phyloP scores from a whole-genome alignment of 257 asterid species.

The Nicotiana sylvestris region DNA sequence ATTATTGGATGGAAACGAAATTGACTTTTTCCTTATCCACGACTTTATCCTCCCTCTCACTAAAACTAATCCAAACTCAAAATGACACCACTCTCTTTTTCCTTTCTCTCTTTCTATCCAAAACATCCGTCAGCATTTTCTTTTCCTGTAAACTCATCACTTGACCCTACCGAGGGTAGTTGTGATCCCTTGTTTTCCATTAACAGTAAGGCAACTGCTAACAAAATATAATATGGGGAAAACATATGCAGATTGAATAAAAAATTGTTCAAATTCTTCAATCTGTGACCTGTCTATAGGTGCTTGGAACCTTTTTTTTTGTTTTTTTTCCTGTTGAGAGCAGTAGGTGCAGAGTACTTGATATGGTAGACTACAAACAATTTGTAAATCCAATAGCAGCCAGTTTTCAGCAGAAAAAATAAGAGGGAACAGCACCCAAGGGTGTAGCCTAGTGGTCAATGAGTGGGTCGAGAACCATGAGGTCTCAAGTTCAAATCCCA shows the following conservation, averaged over 20 bases:
- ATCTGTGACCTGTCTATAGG: neutral
- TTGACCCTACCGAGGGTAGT: neutral
- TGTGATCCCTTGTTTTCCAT: neutral
- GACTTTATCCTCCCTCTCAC: neutral
- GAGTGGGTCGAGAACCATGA: too few relatives aligned
- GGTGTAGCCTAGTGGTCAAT: too few relatives aligned
- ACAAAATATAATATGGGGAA: neutral
- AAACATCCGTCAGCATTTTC: neutral
- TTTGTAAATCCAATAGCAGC: neutral
- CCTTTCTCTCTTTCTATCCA: neutral
- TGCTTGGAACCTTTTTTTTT: neutral
- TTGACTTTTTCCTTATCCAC: neutral
- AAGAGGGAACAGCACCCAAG: neutral
- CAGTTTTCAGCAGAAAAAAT: neutral
- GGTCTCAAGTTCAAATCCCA: too few relatives aligned
- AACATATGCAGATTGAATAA: neutral
- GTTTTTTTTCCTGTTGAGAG: neutral
- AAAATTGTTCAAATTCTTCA: neutral
- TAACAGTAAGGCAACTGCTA: neutral
- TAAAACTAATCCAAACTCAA: neutral
- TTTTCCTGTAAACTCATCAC: neutral
- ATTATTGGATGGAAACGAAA: neutral
- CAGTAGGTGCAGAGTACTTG: neutral
- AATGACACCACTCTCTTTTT: neutral
- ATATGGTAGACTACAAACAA: neutral